Evolutionary conservation across 169 alveolate species (phyloP).

Genomic region (Perkinsus marinus): DNA sequence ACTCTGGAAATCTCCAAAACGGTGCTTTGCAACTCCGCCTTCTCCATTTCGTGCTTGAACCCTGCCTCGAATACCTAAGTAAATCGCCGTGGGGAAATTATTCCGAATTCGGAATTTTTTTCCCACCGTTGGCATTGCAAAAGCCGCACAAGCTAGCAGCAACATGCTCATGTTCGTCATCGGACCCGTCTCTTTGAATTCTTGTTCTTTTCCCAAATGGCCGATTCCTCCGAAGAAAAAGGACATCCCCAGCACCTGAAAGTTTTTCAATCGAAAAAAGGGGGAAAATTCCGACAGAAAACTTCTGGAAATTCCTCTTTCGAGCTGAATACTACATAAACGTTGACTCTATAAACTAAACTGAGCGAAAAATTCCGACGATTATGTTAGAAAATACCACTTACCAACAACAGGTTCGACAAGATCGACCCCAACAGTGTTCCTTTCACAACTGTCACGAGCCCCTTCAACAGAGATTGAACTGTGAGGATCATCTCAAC

Average conservation of each 20-base stretch:
- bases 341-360: too few relatives aligned
- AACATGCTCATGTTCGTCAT: background rate
- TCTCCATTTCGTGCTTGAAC: background rate
- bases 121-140: background rate
- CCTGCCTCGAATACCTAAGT: background rate
- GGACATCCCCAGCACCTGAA: constrained; percentile 45
- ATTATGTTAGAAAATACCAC: too few relatives aligned
- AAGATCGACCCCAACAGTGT: constrained; percentile 53
- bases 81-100: too few relatives aligned
- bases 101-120: too few relatives aligned
- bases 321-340: too few relatives aligned
- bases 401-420: constrained; percentile 42
- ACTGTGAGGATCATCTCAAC: constrained; percentile 69
- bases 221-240: constrained; percentile 47
- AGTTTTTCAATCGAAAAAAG: too few relatives aligned
- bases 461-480: constrained; percentile 39
- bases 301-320: too few relatives aligned
- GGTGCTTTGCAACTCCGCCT: background rate
- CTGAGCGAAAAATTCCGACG: too few relatives aligned
- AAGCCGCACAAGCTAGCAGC: background rate
- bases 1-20: background rate
- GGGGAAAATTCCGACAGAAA: too few relatives aligned
- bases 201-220: constrained; percentile 36
- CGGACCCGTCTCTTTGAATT: background rate
- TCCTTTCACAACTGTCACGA: constrained; percentile 20